Evolutionary conservation across 345 rosid species (phyloP).

Genomic region (Hibiscus tridactylites): DNA sequence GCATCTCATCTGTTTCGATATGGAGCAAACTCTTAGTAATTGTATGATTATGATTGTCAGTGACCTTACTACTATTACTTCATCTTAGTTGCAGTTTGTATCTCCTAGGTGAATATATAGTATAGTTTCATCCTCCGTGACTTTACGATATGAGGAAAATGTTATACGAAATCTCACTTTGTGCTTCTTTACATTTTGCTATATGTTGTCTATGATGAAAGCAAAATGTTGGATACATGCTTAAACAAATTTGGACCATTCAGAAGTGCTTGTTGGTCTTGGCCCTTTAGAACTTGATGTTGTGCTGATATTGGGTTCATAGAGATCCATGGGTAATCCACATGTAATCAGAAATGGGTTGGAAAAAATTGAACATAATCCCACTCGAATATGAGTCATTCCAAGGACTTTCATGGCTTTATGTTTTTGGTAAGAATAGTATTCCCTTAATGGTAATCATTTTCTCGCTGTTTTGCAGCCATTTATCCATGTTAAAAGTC

Average conservation of each 20-base stretch:
- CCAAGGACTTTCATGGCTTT: neutral
- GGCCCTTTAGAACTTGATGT: neutral
- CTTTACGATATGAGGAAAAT: neutral
- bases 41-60: neutral
- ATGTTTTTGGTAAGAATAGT: neutral
- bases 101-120: neutral
- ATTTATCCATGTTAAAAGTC: conserved; percentile 41
- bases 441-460: neutral
- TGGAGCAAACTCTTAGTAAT: neutral
- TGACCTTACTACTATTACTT: neutral
- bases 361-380: no score
- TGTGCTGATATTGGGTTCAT: neutral
- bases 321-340: neutral
- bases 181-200: neutral
- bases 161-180: neutral
- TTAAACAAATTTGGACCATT: neutral
- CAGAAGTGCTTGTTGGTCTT: neutral
- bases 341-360: no score
- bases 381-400: neutral
- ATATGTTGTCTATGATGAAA: neutral
- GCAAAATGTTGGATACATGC: neutral
- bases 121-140: neutral
- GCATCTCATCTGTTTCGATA: neutral
- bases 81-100: neutral
- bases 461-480: conserved; percentile 47